Evolutionary conservation across 495 filamentous ascomycete species (phyloP), one percentile per base, ranked within the genome.

Genomic region (Penicillium subrubescens): DNA sequence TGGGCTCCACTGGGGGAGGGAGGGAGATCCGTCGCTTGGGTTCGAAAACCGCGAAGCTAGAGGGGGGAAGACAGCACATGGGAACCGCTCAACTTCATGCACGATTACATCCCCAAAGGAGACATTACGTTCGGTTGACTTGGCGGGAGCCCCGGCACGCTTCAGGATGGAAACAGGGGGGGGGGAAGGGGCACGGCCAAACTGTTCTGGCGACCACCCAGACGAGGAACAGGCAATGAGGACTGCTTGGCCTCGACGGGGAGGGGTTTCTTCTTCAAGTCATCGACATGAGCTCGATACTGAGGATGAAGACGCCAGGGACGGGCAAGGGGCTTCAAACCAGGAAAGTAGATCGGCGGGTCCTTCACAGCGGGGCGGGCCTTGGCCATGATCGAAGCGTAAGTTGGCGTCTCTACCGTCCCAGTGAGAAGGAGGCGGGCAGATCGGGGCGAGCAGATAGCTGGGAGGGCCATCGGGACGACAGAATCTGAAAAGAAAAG

Each of bases 361-460:
- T 51, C 14, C 46, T 51, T 29, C 25, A 27, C 46, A 21, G 12
- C 12, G 46, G 46, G 25, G 12, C 8, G 19, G 21, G 21, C 21
- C 11, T 51, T 17, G 10, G 21, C 19, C 21, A 3, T 51, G 5
- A 11, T 29, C 46, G 19, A 12, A 8, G 19, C 46, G 21, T 27
- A 29, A 12, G 19, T 27, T 25, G 51, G 51, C 51, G 33, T 5
- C 14, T 34, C 33, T 15, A 21, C 31, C 21, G 1, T 55, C 19
- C 53, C 53, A 37, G 31, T 21, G 5, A 55, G 53, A 35, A 55
- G 53, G 19, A 55, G 53, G 12, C 53, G 53, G 31, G 53, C 53
- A 23, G 53, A 56, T 17, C 53, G 53, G 17, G 53, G 53, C 17
- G 53, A 56, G 33, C 53, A 56, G 53, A 56, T 35, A 29, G 31